Conservation (phyloP, 345 rosid species). For the Populus simonii region DNA sequence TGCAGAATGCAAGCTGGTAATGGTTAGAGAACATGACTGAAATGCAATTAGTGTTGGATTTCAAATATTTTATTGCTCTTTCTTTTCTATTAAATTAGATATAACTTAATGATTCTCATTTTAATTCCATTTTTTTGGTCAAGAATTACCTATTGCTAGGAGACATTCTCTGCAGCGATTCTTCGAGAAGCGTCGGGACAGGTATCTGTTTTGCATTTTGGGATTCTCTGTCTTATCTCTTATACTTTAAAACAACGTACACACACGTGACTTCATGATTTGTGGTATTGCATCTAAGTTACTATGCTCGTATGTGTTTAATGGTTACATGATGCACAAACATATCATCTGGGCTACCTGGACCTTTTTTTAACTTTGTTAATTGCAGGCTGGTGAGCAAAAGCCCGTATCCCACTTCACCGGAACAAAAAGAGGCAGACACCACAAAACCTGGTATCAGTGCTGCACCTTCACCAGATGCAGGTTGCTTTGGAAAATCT, state of each 20-base stretch:
- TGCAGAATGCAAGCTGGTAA: conserved; percentile 84
- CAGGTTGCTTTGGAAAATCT: conserved; percentile 35
- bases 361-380: not conserved
- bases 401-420: conserved; percentile 58
- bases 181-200: conserved; percentile 87
- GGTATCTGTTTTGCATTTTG: conserved; percentile 37
- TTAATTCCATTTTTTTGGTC: conserved; percentile 10
- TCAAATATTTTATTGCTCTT: not conserved
- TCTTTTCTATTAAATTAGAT: not conserved
- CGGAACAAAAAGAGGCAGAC: conserved; percentile 32
- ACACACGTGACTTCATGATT: not conserved
- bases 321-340: not conserved
- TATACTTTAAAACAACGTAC: not conserved
- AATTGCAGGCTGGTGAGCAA: conserved; percentile 67
- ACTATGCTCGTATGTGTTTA: not conserved
- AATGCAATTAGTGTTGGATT: conserved; percentile 1
- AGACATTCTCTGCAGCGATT: conserved; percentile 87
- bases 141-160: conserved; percentile 85
- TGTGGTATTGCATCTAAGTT: not conserved
- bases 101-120: conserved; percentile 6
- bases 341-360: not conserved
- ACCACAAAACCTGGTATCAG: conserved; percentile 27
- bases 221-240: not conserved
- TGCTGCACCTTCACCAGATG: conserved; percentile 28
- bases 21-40: conserved; percentile 7